Conservation (phyloP, 108 stramenopile genomes). For the Craspedostauros australis region DNA sequence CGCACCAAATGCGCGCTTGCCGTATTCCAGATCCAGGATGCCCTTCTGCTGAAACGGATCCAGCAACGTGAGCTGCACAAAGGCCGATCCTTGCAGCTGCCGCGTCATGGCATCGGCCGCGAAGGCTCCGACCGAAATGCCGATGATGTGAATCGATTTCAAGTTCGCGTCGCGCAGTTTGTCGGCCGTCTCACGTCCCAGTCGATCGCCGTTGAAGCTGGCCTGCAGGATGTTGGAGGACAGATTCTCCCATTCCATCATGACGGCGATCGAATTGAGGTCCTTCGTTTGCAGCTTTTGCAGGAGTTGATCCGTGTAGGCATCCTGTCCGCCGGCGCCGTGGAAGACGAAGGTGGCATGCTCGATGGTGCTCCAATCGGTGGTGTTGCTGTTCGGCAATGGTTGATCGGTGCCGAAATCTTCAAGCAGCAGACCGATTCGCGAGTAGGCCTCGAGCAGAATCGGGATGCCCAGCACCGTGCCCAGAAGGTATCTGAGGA, state of each 20-base stretch:
- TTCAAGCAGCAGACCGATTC: slow-evolving; percentile 4
- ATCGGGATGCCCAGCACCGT: slow-evolving; percentile 4
- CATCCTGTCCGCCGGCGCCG: slow-evolving; percentile 32
- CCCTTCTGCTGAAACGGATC: slow-evolving; percentile 27
- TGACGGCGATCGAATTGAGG: slow-evolving; percentile 1
- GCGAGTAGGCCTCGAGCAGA: slow-evolving; percentile 14
- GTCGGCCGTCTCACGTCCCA: slow-evolving; percentile 8
- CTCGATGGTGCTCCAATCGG: slow-evolving; percentile 10
- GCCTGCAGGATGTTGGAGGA: slow-evolving; percentile 26
- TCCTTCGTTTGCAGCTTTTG: not conserved
- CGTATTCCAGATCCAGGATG: slow-evolving; percentile 22
- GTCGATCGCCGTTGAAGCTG: slow-evolving; percentile 18
- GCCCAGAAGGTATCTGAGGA: too few species aligned
- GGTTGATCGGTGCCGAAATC: not conserved
- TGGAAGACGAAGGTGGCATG: slow-evolving; percentile 30
- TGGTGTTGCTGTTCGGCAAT: not conserved
- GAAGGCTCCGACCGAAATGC: slow-evolving; percentile 29
- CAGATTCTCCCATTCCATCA: slow-evolving; percentile 25
- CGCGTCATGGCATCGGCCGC: slow-evolving; percentile 17
- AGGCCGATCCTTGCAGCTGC: not conserved
- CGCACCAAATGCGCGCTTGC: slow-evolving; percentile 11
- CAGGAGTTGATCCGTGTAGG: slow-evolving; percentile 26
- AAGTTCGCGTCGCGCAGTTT: not conserved
- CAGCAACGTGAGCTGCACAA: slow-evolving; percentile 26
- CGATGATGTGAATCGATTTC: slow-evolving; percentile 22